Evolutionary conservation across 2,329 filamentous ascomycete genomes (phyloP).

Genomic region (Aphanocladium album): DNA sequence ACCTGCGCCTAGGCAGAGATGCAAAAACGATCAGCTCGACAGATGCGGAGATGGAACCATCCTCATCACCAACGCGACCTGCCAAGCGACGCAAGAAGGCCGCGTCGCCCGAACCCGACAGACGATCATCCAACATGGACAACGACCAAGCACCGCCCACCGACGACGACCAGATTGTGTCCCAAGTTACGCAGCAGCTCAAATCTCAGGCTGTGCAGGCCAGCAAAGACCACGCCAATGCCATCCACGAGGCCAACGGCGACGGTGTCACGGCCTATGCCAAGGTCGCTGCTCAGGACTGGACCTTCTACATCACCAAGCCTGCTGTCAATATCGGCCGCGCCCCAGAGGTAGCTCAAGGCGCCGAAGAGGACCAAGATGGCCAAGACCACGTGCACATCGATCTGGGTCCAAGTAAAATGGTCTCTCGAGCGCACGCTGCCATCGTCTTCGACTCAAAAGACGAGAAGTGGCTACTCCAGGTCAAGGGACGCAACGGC

Average conservation of each 20-base stretch:
- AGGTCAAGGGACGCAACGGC: constrained; percentile 87
- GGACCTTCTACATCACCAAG: constrained; percentile 78
- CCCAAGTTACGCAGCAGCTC: constrained; percentile 50
- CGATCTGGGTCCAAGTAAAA: constrained; percentile 79
- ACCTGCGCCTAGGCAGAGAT: constrained; percentile 33
- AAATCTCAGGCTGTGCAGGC: constrained; percentile 50
- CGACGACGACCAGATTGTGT: constrained; percentile 53
- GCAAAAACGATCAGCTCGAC: constrained; percentile 19
- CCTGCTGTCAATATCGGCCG: constrained; percentile 73
- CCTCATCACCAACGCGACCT: constrained; percentile 59
- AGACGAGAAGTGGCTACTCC: constrained; percentile 71
- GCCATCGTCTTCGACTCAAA: constrained; percentile 67
- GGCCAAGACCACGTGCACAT: constrained; percentile 65
- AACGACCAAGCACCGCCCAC: constrained; percentile 34
- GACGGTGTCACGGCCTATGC: constrained; percentile 70
- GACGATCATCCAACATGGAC: constrained; percentile 19
- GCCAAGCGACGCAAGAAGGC: constrained; percentile 59
- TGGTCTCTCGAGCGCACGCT: constrained; percentile 72
- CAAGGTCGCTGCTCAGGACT: constrained; percentile 75
- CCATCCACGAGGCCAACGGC: constrained; percentile 55
- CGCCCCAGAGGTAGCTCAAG: constrained; percentile 46
- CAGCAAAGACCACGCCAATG: constrained; percentile 58
- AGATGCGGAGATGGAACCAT: constrained; percentile 40
- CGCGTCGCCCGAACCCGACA: constrained; percentile 15
- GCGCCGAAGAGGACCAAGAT: constrained; percentile 39